phyloP scores from a whole-genome alignment of 805 yeast genomes.

The Candida arabinofermentans region DNA sequence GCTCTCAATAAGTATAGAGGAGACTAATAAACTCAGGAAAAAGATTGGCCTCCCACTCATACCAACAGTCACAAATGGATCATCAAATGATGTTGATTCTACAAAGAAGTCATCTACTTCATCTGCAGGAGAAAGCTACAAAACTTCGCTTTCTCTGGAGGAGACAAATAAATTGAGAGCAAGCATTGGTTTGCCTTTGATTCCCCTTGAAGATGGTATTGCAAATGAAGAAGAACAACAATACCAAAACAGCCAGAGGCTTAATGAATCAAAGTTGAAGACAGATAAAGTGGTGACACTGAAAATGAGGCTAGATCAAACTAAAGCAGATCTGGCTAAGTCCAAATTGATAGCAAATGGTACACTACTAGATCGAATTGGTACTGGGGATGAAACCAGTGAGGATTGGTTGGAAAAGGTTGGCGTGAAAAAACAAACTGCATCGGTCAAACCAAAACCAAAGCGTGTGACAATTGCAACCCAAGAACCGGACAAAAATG shows the following conservation, averaged over 20 bases:
- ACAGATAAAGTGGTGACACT: slow-evolving; percentile 25
- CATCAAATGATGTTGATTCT: too few species aligned
- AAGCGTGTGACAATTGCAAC: slow-evolving; percentile 4
- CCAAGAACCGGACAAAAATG: slow-evolving; percentile 14
- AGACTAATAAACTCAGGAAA: slow-evolving; percentile 20
- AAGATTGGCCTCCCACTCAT: slow-evolving; percentile 18
- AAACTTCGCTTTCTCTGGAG: not conserved
- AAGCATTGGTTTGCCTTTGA: slow-evolving; percentile 39
- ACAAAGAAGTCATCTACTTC: not conserved
- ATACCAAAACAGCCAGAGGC: slow-evolving; percentile 31
- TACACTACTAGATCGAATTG: slow-evolving; percentile 24
- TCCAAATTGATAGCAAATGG: slow-evolving; percentile 21
- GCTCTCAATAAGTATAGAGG: slow-evolving; percentile 11
- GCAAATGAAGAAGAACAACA: slow-evolving; percentile 29
- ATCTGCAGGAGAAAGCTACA: too few species aligned
- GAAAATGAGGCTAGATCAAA: slow-evolving; percentile 9
- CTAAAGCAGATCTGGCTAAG: slow-evolving; percentile 18
- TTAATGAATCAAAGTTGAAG: slow-evolving; percentile 31
- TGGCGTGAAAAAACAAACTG: slow-evolving; percentile 14
- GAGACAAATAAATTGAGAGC: slow-evolving; percentile 36
- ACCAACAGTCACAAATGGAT: slow-evolving; percentile 1
- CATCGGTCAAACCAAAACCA: slow-evolving; percentile 1
- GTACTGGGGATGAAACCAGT: slow-evolving; percentile 28
- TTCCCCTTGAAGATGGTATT: slow-evolving; percentile 38
- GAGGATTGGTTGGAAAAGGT: slow-evolving; percentile 34